Evolutionary conservation across 2,329 filamentous ascomycete genomes (phyloP).

Genomic region (Ascochyta clinopodiicola): DNA sequence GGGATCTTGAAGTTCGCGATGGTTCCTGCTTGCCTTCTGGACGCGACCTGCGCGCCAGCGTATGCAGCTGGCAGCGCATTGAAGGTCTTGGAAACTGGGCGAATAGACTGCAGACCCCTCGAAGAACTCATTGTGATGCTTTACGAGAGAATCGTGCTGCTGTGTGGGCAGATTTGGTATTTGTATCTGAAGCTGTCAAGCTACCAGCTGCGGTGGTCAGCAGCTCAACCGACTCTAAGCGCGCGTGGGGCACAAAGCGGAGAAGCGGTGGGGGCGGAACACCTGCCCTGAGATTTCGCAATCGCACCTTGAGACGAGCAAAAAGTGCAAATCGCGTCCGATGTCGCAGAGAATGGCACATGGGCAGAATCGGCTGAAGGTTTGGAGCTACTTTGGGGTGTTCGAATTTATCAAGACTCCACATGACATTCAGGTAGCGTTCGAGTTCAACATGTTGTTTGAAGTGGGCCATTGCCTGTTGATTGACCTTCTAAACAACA

Average conservation of each 20-base stretch:
- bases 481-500: conserved; percentile 6
- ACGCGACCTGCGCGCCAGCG: conserved; percentile 32
- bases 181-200: conserved; percentile 31
- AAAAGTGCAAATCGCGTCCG: conserved; percentile 14
- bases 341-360: conserved; percentile 25
- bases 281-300: conserved; percentile 13
- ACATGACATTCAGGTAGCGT: background rate
- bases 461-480: background rate
- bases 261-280: conserved; percentile 15
- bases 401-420: background rate
- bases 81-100: conserved; percentile 37
- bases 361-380: conserved; percentile 29
- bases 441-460: background rate
- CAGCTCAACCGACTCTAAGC: conserved; percentile 32
- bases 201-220: conserved; percentile 23
- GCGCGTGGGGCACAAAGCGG: conserved; percentile 27
- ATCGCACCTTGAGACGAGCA: conserved; percentile 5
- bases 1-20: conserved; percentile 89
- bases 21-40: conserved; percentile 56
- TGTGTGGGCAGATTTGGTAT: conserved; percentile 20
- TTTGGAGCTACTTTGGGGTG: conserved; percentile 1
- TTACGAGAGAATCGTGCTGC: background rate
- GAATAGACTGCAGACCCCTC: conserved; percentile 40
- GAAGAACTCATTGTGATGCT: conserved; percentile 40
- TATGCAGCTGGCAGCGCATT: conserved; percentile 29